phyloP scores from a whole-genome alignment of 2,329 filamentous ascomycete species.

The Trichoderma endophyticum region DNA sequence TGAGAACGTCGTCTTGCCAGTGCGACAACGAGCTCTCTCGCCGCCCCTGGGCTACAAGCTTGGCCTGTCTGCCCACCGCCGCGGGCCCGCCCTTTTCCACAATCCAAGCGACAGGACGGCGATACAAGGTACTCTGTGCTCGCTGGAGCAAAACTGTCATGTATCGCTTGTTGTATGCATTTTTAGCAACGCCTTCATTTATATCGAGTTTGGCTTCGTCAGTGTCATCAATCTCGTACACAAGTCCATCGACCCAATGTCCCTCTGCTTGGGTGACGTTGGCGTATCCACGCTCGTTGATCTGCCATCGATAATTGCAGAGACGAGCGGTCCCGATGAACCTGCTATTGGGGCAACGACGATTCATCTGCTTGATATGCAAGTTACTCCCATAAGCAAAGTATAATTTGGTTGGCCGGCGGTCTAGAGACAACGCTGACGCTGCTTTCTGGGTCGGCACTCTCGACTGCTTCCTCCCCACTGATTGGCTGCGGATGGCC shows the following conservation, averaged over 20 bases:
- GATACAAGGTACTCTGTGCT: constrained; percentile 34
- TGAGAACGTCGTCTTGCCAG: constrained; percentile 35
- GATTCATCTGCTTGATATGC: constrained; percentile 43
- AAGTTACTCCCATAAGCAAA: constrained; percentile 49
- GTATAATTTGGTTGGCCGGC: constrained; percentile 35
- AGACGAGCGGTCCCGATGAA: constrained; percentile 40
- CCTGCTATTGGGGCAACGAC: constrained; percentile 40
- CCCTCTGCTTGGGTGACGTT: constrained; percentile 38
- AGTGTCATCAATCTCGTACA: constrained; percentile 37
- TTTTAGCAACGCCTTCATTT: constrained; percentile 40
- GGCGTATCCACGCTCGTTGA: constrained; percentile 47
- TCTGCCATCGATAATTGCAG: constrained; percentile 42
- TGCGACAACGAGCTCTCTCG: constrained; percentile 23
- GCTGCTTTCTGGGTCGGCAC: constrained; percentile 18
- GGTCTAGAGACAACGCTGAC: constrained; percentile 21
- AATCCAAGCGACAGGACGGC: constrained; percentile 38
- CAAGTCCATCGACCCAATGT: constrained; percentile 39
- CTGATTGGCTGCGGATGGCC: constrained; percentile 8
- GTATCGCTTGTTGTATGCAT: constrained; percentile 38
- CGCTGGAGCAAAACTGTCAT: constrained; percentile 34
- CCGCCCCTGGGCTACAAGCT: constrained; percentile 19
- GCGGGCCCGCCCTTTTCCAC: constrained; percentile 36
- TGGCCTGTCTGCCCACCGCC: constrained; percentile 27
- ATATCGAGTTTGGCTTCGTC: constrained; percentile 41
- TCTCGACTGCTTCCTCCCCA: constrained; percentile 3